Base-by-base conservation (phyloP, 2,329 filamentous ascomycete genomes). In the Trematosphaeria pertusa region DNA sequence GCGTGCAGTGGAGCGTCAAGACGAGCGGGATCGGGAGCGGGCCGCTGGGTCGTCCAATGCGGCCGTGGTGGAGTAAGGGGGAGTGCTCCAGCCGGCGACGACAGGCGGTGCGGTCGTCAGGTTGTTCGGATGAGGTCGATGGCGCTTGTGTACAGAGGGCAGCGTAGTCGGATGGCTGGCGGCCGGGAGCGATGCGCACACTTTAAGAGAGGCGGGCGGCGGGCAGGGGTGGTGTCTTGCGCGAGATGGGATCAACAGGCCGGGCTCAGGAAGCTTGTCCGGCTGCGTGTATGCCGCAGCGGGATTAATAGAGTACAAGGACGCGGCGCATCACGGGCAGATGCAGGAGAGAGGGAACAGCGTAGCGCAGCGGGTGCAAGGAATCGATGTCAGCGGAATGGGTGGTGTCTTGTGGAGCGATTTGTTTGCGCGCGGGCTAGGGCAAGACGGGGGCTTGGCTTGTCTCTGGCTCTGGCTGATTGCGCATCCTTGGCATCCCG, bases 171-270 rank as follows among this genome's bases (percentile, higher is more conserved):
- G n/a, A n/a, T n/a, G n/a, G n/a, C n/a, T n/a, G n/a, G n/a, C n/a
- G n/a, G n/a, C n/a, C n/a, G n/a, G n/a, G n/a, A n/a, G n/a, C n/a
- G n/a, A n/a, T n/a, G n/a, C n/a, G 51, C 45, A 37, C 43, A 49
- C 52, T 54, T 61, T 61, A 63, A 60, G 56, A 52, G 34, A 54
- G 43, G 47, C 40, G 58, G 64, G 43, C 50, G 58, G 54, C 48
- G 46, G 46, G 58, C 61, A 65, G 56, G 62, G 65, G 48, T 52
- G 52, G 46, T 36, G 45, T 43, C 41, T 48, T 41, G 50, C 51
- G 52, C 48, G 56, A 58, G 59, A 48, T 52, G 51, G 46, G 64
- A 64, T 64, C 63, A 65, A 62, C 62, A 59, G 54, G 49, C 53
- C 55, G 56, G 52, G 43, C 54, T 55, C 38, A 28, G 26, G 44